Evolutionary conservation across 2,329 filamentous ascomycete genomes (phyloP).

Genomic region (Cytospora schulzeri): DNA sequence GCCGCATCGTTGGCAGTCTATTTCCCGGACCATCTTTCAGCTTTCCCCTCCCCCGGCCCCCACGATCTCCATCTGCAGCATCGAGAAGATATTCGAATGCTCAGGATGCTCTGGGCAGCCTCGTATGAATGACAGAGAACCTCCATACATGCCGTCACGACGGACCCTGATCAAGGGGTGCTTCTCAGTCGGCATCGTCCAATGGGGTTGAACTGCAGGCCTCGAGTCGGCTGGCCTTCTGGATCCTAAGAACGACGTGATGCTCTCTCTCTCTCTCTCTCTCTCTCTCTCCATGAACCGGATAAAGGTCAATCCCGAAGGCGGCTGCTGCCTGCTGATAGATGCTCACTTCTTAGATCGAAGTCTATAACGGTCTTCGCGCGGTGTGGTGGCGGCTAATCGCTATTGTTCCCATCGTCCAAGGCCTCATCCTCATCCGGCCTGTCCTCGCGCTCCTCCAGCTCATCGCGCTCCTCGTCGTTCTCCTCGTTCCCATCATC

Average conservation of each 20-base stretch:
- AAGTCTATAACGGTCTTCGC: neutral
- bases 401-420: constrained; percentile 62
- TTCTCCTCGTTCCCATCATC: constrained; percentile 47
- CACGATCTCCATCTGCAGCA: neutral
- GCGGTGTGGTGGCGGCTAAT: constrained; percentile 39
- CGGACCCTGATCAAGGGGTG: neutral
- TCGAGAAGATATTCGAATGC: neutral
- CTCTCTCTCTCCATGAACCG: neutral
- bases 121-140: neutral
- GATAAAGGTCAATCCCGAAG: neutral
- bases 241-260: too few species aligned
- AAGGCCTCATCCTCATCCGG: constrained; percentile 62
- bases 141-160: neutral
- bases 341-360: neutral
- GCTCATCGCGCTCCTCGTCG: constrained; percentile 55
- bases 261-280: too few species aligned
- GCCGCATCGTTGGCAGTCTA: neutral
- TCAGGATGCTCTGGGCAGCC: neutral
- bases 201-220: neutral
- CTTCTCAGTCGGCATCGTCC: neutral
- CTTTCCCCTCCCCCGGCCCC: neutral
- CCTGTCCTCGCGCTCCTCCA: constrained; percentile 46
- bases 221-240: neutral
- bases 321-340: neutral
- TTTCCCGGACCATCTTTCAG: too few species aligned